These are phyloP conservation scores for Ogataea paradorogensis DNA, from an alignment of 805 yeast species.

Conservation along the genomic window DNA sequence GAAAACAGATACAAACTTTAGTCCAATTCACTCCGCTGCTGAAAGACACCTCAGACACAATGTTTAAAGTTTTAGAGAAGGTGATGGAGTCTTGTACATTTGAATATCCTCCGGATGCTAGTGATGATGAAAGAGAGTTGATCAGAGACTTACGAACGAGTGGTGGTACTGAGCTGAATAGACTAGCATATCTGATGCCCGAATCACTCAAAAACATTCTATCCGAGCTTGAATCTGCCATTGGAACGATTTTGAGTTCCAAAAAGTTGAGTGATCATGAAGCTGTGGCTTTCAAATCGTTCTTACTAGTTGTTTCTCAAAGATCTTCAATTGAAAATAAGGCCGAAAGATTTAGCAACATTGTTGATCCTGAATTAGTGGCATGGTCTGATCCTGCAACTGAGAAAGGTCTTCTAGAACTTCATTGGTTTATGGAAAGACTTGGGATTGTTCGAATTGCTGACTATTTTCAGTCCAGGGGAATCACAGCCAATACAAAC, in stretches of 20 bases:
- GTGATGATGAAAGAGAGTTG: slow-evolving; percentile 71
- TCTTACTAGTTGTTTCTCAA: slow-evolving; percentile 86
- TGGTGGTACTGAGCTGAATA: slow-evolving; percentile 91
- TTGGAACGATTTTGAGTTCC: slow-evolving; percentile 63
- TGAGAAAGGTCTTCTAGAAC: slow-evolving; percentile 80
- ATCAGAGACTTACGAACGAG: slow-evolving; percentile 85
- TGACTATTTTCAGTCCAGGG: slow-evolving; percentile 78
- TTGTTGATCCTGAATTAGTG: slow-evolving; percentile 88
- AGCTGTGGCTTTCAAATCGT: slow-evolving; percentile 89
- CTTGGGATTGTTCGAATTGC: slow-evolving; percentile 94
- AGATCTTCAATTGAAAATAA: slow-evolving; percentile 73
- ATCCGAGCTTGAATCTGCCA: slow-evolving; percentile 77
- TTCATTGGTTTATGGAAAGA: slow-evolving; percentile 98
- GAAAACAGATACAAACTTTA: slow-evolving; percentile 85
- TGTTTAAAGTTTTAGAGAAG: slow-evolving; percentile 83
- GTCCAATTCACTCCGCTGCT: slow-evolving; percentile 92
- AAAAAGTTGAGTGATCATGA: slow-evolving; percentile 84
- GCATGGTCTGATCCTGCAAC: slow-evolving; percentile 95
- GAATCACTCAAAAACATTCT: slow-evolving; percentile 79
- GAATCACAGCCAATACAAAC: slow-evolving; percentile 74
- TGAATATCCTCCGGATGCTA: slow-evolving; percentile 59
- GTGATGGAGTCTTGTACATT: slow-evolving; percentile 80
- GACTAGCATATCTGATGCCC: slow-evolving; percentile 94
- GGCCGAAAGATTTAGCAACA: slow-evolving; percentile 68
- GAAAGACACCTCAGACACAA: slow-evolving; percentile 67